Evolutionary conservation across 1,284 basidiomycete genomes (phyloP).

Genomic region (Heterobasidion annosum): DNA sequence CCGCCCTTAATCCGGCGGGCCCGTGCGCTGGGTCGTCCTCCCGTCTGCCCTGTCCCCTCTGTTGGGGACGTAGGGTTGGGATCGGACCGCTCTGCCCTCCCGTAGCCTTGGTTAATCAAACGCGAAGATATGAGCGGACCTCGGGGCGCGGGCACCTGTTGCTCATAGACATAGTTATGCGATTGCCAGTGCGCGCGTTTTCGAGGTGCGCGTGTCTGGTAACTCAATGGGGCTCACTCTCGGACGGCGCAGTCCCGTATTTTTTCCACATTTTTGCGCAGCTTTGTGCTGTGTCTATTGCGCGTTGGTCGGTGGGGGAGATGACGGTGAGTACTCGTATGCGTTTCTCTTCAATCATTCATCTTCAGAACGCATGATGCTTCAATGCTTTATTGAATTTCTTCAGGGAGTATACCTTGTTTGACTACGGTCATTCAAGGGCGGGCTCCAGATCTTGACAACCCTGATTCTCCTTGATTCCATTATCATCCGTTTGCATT

Average conservation of each 20-base stretch:
- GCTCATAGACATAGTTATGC: slow-evolving; percentile 85
- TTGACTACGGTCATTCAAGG: slow-evolving; percentile 23
- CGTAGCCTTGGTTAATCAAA: slow-evolving; percentile 5
- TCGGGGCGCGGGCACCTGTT: slow-evolving; percentile 39
- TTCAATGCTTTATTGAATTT: slow-evolving; percentile 54
- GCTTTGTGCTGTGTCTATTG: slow-evolving; percentile 16
- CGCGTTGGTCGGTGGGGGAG: background rate
- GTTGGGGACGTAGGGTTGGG: slow-evolving; percentile 5
- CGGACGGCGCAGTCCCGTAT: slow-evolving; percentile 37
- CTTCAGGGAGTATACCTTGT: slow-evolving; percentile 76
- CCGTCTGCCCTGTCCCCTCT: background rate
- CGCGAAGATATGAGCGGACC: slow-evolving; percentile 71
- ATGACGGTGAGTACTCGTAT: too few relatives aligned
- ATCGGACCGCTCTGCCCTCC: slow-evolving; percentile 9
- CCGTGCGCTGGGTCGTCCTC: slow-evolving; percentile 13
- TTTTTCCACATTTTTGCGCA: slow-evolving; percentile 33
- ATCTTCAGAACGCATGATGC: slow-evolving; percentile 35
- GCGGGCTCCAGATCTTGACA: slow-evolving; percentile 74
- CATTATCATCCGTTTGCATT: background rate
- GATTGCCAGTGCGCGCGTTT: slow-evolving; percentile 40
- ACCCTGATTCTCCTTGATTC: slow-evolving; percentile 33
- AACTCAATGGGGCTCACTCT: slow-evolving; percentile 91
- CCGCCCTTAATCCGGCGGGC: slow-evolving; percentile 41
- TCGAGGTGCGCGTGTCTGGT: slow-evolving; percentile 24
- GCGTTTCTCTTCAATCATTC: background rate